These are phyloP conservation scores for Eucalyptus leucophloia DNA, from an alignment of 345 rosid genomes.

Conservation along the genomic window DNA sequence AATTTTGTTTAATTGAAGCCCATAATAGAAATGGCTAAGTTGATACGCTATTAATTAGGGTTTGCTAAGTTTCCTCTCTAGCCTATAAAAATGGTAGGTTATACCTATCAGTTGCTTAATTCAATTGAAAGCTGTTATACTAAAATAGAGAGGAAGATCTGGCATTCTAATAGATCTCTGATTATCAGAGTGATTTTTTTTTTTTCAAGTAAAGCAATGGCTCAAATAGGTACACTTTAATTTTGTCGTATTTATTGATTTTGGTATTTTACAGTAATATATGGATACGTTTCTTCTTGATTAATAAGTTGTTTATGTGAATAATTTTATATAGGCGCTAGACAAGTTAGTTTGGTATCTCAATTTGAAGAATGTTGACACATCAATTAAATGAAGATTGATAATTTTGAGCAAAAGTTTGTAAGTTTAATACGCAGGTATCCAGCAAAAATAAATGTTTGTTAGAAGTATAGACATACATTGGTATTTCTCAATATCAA, in stretches of 20 bases:
- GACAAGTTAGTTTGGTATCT: not conserved
- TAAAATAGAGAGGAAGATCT: accelerated
- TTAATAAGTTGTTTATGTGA: too few relatives aligned
- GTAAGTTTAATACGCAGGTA: not conserved
- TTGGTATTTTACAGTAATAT: too few relatives aligned
- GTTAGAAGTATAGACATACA: not conserved
- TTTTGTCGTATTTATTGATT: accelerated
- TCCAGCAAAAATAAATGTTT: not conserved
- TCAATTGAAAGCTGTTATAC: accelerated
- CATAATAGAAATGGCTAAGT: accelerated
- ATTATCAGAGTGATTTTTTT: too few relatives aligned
- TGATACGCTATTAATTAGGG: too few relatives aligned
- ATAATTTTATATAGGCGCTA: not conserved
- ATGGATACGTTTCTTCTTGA: accelerated
- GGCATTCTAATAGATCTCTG: accelerated
- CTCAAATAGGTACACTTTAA: too few relatives aligned
- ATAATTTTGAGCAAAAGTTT: not conserved
- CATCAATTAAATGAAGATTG: not conserved
- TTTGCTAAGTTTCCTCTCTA: too few relatives aligned
- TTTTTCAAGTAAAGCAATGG: too few relatives aligned
- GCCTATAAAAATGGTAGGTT: too few relatives aligned
- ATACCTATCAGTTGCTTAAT: too few relatives aligned
- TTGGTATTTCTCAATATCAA: not conserved
- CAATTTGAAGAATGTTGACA: not conserved
- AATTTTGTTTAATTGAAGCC: too few relatives aligned